phyloP scores from a whole-genome alignment of 129 eudicot species.

The Sambucus nigra region DNA sequence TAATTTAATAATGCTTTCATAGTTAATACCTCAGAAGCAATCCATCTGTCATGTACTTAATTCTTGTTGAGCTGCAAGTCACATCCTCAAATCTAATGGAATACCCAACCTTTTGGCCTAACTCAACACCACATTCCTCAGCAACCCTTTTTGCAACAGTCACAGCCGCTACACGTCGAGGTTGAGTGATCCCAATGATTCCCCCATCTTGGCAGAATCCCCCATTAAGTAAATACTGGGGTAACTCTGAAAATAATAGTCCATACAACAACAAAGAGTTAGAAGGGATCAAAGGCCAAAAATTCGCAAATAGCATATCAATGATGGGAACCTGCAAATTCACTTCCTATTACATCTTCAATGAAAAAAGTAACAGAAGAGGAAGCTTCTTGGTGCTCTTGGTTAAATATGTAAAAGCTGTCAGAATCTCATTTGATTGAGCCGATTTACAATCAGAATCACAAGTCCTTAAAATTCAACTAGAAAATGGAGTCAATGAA shows the following conservation, averaged over 20 bases:
- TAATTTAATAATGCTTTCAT: neutral
- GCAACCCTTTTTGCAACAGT: constrained; percentile 96
- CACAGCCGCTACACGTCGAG: constrained; percentile 95
- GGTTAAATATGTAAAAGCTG: no score
- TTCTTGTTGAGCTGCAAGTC: constrained; percentile 66
- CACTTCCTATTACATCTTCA: neutral
- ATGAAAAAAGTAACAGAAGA: neutral
- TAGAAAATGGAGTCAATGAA: no score
- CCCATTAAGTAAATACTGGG: constrained; percentile 70
- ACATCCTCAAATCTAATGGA: constrained; percentile 87
- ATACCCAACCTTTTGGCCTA: constrained; percentile 93
- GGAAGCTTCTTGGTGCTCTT: neutral
- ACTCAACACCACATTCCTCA: constrained; percentile 77
- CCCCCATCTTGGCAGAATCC: constrained; percentile 81
- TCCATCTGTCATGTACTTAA: constrained; percentile 97
- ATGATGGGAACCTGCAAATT: neutral
- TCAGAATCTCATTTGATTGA: no score
- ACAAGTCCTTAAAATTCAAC: no score
- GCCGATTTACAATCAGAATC: no score
- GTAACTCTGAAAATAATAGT: constrained; percentile 51
- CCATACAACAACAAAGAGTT: neutral
- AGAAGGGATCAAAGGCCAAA: neutral
- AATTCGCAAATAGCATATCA: neutral
- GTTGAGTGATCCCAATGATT: constrained; percentile 81
- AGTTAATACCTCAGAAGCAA: constrained; percentile 62